These are phyloP conservation scores for Colletotrichum lentis DNA, from an alignment of 2,329 filamentous ascomycete species.

Conservation along the genomic window DNA sequence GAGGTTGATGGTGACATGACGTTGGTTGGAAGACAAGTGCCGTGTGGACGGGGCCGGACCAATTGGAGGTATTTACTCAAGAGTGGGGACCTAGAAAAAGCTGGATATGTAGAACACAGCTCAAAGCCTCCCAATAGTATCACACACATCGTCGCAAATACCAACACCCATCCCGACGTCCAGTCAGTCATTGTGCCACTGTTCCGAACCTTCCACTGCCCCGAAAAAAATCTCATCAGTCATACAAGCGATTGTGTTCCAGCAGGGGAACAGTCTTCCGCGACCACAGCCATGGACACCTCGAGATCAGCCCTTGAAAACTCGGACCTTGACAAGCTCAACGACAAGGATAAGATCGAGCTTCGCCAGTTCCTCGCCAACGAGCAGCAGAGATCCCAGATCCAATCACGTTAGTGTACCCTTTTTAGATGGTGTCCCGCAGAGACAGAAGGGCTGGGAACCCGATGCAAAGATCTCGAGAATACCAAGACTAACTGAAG, in stretches of 20 bases:
- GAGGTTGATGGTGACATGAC: not conserved
- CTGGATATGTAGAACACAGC: not conserved
- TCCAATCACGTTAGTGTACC: constrained; percentile 65
- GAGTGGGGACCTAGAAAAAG: constrained; percentile 20
- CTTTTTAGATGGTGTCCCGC: constrained; percentile 7
- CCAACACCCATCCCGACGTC: not conserved
- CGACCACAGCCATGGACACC: constrained; percentile 46
- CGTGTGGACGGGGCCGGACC: not conserved
- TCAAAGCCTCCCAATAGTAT: not conserved
- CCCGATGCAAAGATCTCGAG: not conserved
- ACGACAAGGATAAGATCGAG: constrained; percentile 83
- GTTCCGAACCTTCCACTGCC: not conserved
- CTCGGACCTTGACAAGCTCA: constrained; percentile 77
- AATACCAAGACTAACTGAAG: constrained; percentile 16
- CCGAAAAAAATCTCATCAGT: no score
- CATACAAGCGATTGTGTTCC: not conserved
- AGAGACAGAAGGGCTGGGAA: not conserved
- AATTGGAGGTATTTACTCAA: constrained; percentile 1
- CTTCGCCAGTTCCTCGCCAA: constrained; percentile 85
- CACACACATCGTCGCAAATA: not conserved
- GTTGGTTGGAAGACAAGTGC: not conserved
- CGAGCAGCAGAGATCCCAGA: constrained; percentile 83
- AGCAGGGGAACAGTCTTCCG: not conserved
- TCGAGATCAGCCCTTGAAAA: constrained; percentile 54
- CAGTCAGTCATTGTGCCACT: not conserved